Evolutionary conservation across 2,329 filamentous ascomycete genomes (phyloP), one percentile per base, ranked within the genome.

Genomic region (Arthrinium puccinioides): DNA sequence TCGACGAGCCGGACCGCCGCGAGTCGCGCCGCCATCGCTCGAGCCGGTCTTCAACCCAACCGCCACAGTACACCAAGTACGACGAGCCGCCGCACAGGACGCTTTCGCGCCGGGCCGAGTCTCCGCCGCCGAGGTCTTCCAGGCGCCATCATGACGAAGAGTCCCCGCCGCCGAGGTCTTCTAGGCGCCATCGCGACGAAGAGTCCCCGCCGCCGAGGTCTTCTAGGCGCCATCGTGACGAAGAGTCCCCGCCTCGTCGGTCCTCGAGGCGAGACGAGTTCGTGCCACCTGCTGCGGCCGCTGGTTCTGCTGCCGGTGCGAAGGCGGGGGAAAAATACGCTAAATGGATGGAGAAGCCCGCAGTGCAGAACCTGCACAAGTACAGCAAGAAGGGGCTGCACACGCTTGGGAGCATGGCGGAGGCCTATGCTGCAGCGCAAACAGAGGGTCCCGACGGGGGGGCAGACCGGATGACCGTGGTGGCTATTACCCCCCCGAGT

Each of bases 381-480:
- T 41, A 49, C 7, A 54, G 55, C 15, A 49, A 50, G 13, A 43
- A 50, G 15, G 52, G 55, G 11, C 25, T 59, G 14, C 44, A 41
- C 10, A 51, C 48, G 14, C 32, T 59, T 10, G 39, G 51, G 30
- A 51, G 54, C 39, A 50, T 54, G 1, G 55, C 54, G 11, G 52
- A 50, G 4, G 39, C 52, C 15, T 57, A 55, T 25, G 47, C 52
- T 6, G 51, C 55, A 4, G 39, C 49, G 2, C 48, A 57, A 24
- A 44, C 41, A 13, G 47, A 39, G 20, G 31, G 42, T 37, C 19
- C 36, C 14, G 25, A 34, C 21, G 21, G 5, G 35, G 44, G 35
- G 46, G 38, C 6, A 48, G 46, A 7, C 52, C 50, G 8, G 32
- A 32, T 9, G 53, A 44, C 36, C 52, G 39, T 20, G 42, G 48